Conservation (phyloP, 1,139 yeast genomes). For the Sugiyamaella xylanicola region DNA sequence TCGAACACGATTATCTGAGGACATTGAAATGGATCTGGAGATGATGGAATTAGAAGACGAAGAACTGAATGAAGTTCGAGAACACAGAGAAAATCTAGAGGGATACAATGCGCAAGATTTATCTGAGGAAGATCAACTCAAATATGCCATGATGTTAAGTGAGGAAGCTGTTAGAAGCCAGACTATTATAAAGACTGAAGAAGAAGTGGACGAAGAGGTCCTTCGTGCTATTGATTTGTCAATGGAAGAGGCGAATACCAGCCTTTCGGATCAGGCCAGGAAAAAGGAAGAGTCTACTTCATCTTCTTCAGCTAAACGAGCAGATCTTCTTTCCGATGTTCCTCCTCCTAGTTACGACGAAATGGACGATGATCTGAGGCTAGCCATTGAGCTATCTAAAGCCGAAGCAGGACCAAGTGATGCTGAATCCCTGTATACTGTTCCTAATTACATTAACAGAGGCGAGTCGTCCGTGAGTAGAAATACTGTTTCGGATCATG, state of each 20-base stretch:
- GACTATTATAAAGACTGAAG: conserved; percentile 34
- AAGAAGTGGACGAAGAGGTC: conserved; percentile 29
- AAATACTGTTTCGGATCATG: not conserved
- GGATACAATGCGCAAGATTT: conserved; percentile 40
- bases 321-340: not conserved
- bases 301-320: not conserved
- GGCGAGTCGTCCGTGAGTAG: not conserved
- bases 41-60: conserved; percentile 42
- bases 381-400: conserved; percentile 28
- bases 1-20: conserved; percentile 31
- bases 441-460: not conserved
- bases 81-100: conserved; percentile 33
- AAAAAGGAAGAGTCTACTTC: too few species aligned
- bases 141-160: conserved; percentile 47
- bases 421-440: not conserved
- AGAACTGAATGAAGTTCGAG: conserved; percentile 41
- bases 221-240: conserved; percentile 27
- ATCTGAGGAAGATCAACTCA: conserved; percentile 49
- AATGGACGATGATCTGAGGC: conserved; percentile 25
- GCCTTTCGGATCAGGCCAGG: too few species aligned
- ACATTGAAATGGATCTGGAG: conserved; percentile 38
- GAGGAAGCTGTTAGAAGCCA: conserved; percentile 28
- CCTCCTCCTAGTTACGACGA: conserved; percentile 7
- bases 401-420: conserved; percentile 14
- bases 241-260: conserved; percentile 19